These are phyloP conservation scores for Aspergillus coremiiformis DNA, from an alignment of 495 filamentous ascomycete species.

Conservation along the genomic window DNA sequence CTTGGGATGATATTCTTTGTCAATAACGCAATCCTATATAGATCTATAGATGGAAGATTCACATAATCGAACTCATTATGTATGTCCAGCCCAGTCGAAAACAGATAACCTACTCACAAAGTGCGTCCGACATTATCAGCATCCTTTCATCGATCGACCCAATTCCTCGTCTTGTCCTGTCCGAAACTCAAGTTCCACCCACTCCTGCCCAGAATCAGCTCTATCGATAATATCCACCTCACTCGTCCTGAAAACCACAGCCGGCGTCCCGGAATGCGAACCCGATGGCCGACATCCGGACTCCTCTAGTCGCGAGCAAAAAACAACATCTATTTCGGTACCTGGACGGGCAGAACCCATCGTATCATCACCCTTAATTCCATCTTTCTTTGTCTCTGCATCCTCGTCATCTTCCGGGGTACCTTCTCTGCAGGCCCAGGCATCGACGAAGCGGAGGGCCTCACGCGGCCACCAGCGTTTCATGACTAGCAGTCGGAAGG, in stretches of 20 bases:
- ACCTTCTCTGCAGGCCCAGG: slow-evolving; percentile 64
- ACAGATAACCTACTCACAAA: background rate
- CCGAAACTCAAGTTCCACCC: slow-evolving; percentile 21
- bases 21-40: background rate
- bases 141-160: slow-evolving; percentile 4
- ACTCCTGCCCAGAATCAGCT: slow-evolving; percentile 15
- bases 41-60: background rate
- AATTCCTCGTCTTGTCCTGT: slow-evolving; percentile 19
- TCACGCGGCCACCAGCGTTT: slow-evolving; percentile 56
- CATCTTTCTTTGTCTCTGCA: slow-evolving; percentile 10
- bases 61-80: background rate
- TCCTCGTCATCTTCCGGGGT: slow-evolving; percentile 57
- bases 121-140: background rate
- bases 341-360: background rate
- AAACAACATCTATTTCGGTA: background rate
- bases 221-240: background rate
- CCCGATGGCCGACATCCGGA: background rate
- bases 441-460: slow-evolving; percentile 56
- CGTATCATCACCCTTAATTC: background rate
- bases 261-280: background rate
- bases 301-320: background rate
- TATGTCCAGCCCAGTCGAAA: background rate
- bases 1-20: background rate
- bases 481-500: slow-evolving; percentile 55
- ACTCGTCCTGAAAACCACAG: background rate